phyloP scores from a whole-genome alignment of 495 filamentous ascomycete species.

The Aspergillus cavernicola region DNA sequence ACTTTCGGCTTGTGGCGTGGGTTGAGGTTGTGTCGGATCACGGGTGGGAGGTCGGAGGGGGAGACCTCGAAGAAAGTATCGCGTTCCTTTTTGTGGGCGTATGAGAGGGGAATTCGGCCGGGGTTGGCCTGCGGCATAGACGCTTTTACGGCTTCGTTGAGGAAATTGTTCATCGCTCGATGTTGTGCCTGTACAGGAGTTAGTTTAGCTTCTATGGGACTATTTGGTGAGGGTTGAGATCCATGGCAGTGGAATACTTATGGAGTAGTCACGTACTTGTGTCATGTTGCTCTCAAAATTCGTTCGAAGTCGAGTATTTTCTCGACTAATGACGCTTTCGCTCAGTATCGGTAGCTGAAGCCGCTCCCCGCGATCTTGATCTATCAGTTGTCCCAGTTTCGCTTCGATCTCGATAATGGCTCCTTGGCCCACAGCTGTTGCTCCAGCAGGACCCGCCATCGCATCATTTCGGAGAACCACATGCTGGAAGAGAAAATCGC shows the following conservation, averaged over 20 bases:
- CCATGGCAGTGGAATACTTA: not conserved
- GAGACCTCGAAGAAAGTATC: slow-evolving; percentile 82
- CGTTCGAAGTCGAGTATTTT: slow-evolving; percentile 43
- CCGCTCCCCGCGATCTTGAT: slow-evolving; percentile 64
- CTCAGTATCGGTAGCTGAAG: slow-evolving; percentile 59
- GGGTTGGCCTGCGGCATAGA: slow-evolving; percentile 35
- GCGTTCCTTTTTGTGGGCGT: slow-evolving; percentile 72
- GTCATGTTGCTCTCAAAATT: slow-evolving; percentile 83
- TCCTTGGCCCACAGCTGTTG: slow-evolving; percentile 51
- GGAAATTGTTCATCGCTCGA: slow-evolving; percentile 67
- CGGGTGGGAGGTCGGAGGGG: slow-evolving; percentile 48
- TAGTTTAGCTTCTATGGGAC: not conserved
- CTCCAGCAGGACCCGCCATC: slow-evolving; percentile 39
- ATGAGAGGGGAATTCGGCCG: slow-evolving; percentile 66
- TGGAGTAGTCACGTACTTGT: slow-evolving; percentile 51
- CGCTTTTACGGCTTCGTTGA: slow-evolving; percentile 64
- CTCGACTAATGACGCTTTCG: slow-evolving; percentile 60
- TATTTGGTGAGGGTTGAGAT: not conserved
- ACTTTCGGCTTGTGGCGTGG: slow-evolving; percentile 62
- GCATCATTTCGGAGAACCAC: slow-evolving; percentile 59
- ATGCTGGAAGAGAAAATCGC: slow-evolving; percentile 69
- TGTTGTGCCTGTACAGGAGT: slow-evolving; percentile 62
- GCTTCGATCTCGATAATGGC: slow-evolving; percentile 89
- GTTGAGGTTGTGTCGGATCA: slow-evolving; percentile 53
- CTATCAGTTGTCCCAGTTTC: slow-evolving; percentile 77